phyloP scores from a whole-genome alignment of 2,329 filamentous ascomycete genomes.

The Nigrospora oryzae region DNA sequence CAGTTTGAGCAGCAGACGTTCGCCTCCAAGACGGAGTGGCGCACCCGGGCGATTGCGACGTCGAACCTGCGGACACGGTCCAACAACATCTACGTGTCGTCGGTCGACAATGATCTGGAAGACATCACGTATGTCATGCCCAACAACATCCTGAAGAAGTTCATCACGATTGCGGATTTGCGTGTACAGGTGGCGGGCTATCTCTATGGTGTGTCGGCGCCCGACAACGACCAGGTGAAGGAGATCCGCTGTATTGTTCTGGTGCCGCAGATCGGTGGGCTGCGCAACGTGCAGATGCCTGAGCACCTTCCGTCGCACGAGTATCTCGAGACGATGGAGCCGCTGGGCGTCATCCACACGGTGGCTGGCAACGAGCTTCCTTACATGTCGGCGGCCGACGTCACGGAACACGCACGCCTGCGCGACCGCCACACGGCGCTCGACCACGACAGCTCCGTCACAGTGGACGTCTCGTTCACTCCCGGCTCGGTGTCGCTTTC shows the following conservation, averaged over 20 bases:
- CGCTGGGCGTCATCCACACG: slow-evolving; percentile 91
- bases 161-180: slow-evolving; percentile 94
- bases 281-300: slow-evolving; percentile 84
- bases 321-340: slow-evolving; percentile 77
- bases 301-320: slow-evolving; percentile 88
- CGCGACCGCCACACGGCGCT: slow-evolving; percentile 74
- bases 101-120: slow-evolving; percentile 84
- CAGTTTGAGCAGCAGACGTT: slow-evolving; percentile 98
- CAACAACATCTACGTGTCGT: slow-evolving; percentile 98
- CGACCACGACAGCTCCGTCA: slow-evolving; percentile 84
- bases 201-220: slow-evolving; percentile 84
- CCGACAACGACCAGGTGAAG: slow-evolving; percentile 94
- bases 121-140: slow-evolving; percentile 97
- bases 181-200: slow-evolving; percentile 95
- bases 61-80: slow-evolving; percentile 88
- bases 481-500: slow-evolving; percentile 92
- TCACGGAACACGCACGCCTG: slow-evolving; percentile 85
- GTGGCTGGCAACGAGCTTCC: slow-evolving; percentile 88
- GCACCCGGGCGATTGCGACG: slow-evolving; percentile 90
- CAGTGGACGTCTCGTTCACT: slow-evolving; percentile 92
- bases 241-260: slow-evolving; percentile 95
- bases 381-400: slow-evolving; percentile 93
- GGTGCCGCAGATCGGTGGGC: slow-evolving; percentile 91
- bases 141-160: slow-evolving; percentile 96
- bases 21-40: slow-evolving; percentile 98